Conservation (phyloP, 2,329 filamentous ascomycete species). For the Pochonia chlamydosporia region DNA sequence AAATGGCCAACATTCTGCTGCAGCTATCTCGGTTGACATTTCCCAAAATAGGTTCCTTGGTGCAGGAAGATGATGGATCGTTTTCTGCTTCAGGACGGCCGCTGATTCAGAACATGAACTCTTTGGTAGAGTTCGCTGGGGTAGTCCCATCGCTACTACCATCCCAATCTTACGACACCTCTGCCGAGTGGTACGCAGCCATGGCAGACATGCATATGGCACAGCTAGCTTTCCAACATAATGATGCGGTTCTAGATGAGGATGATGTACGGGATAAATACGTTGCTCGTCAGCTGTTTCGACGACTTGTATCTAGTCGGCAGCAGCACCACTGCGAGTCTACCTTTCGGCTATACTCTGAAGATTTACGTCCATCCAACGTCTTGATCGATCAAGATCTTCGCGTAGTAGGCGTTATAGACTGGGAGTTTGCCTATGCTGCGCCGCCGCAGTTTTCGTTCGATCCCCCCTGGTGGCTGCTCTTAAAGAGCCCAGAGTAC, state of each 20-base stretch:
- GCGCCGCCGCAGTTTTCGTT: conserved; percentile 25
- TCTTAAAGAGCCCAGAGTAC: conserved; percentile 24
- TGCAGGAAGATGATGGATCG: conserved; percentile 16
- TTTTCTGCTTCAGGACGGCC: conserved; percentile 25
- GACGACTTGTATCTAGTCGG: conserved; percentile 11
- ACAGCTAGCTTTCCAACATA: conserved; percentile 31
- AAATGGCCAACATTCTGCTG: conserved; percentile 36
- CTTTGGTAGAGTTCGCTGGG: conserved; percentile 18
- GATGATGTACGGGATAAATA: conserved; percentile 26
- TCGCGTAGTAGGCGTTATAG: conserved; percentile 26
- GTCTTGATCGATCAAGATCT: conserved; percentile 23
- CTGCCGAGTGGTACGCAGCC: conserved; percentile 24
- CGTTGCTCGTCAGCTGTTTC: conserved; percentile 25
- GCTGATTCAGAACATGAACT: conserved; percentile 34
- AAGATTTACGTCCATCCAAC: conserved; percentile 27
- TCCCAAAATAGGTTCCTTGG: conserved; percentile 30
- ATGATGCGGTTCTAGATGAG: conserved; percentile 25
- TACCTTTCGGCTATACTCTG: conserved; percentile 28
- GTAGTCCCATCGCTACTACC: conserved; percentile 10
- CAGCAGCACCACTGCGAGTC: conserved; percentile 15
- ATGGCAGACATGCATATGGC: conserved; percentile 29
- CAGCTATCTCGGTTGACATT: conserved; percentile 30
- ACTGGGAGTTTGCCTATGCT: conserved; percentile 34
- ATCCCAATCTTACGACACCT: conserved; percentile 19
- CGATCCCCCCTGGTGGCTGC: conserved; percentile 33